Conservation (phyloP, 2,329 filamentous ascomycete genomes). For the Microcyclospora pomicola region DNA sequence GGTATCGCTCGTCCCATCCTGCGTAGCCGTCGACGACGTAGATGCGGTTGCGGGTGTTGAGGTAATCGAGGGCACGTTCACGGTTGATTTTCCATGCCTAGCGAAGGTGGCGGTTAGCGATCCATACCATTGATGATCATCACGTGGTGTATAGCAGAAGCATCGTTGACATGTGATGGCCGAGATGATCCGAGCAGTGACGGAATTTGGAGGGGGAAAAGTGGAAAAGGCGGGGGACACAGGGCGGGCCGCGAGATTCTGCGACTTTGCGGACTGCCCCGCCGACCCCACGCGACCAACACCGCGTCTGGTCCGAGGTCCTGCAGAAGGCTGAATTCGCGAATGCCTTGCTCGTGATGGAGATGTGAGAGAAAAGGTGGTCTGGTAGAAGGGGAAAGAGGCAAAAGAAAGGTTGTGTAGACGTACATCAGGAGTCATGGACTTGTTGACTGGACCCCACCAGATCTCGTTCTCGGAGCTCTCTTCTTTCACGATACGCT, state of each 20-base stretch:
- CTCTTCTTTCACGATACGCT: constrained; percentile 89
- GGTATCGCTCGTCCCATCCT: constrained; percentile 97
- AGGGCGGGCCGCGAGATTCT: no score
- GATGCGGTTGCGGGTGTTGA: constrained; percentile 97
- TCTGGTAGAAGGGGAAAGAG: not conserved
- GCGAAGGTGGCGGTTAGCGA: not conserved
- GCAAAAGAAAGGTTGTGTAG: not conserved
- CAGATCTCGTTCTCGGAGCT: constrained; percentile 84
- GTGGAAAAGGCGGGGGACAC: no score
- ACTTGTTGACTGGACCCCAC: constrained; percentile 99
- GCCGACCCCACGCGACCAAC: no score
- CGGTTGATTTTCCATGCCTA: constrained; percentile 99
- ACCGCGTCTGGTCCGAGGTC: no score
- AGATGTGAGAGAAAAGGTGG: no score
- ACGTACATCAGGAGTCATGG: constrained; percentile 91
- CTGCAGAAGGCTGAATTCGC: no score
- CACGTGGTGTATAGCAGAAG: no score
- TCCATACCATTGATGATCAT: not conserved
- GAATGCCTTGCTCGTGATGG: no score
- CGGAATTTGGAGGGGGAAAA: not conserved
- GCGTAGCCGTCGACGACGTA: constrained; percentile 97
- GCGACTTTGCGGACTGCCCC: no score
- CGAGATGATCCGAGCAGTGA: not conserved
- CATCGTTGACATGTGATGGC: not conserved
- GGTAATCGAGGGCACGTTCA: constrained; percentile 95